Percentiles rank a stretch among this genome's conserved stretches.
These are phyloP conservation scores for Boletus vermiculosoides DNA, from an alignment of 768 basidiomycete species.

Conservation along the genomic window DNA sequence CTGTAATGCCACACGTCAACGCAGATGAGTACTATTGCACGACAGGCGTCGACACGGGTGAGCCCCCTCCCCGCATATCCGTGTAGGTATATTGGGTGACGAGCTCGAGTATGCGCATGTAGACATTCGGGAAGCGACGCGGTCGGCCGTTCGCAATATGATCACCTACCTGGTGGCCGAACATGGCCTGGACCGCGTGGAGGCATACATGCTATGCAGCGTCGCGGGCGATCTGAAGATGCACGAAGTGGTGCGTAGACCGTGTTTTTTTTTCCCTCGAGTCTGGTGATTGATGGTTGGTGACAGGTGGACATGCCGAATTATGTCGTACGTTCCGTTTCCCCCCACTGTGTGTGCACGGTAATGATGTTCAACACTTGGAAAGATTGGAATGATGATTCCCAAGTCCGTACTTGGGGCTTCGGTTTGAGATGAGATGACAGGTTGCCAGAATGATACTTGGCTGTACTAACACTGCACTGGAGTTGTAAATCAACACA, in stretches of 20 bases:
- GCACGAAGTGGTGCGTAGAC: slow-evolving; percentile 52
- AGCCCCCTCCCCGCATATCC: background rate
- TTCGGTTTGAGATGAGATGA: background rate
- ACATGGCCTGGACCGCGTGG: slow-evolving; percentile 42
- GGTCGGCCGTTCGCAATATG: slow-evolving; percentile 58
- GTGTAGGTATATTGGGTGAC: background rate
- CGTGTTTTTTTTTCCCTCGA: background rate
- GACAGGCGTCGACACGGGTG: slow-evolving; percentile 52
- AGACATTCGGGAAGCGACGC: slow-evolving; percentile 55
- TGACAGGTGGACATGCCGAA: slow-evolving; percentile 63
- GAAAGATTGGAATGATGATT: slow-evolving; percentile 57
- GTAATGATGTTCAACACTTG: background rate
- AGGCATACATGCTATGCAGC: slow-evolving; percentile 62
- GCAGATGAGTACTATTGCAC: slow-evolving; percentile 51
- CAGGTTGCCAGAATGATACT: background rate
- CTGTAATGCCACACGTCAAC: slow-evolving; percentile 18
- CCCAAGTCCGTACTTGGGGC: slow-evolving; percentile 42
- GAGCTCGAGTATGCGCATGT: background rate
- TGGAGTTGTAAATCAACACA: background rate
- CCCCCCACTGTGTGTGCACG: too few species aligned
- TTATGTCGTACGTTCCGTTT: slow-evolving; percentile 46
- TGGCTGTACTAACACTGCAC: background rate
- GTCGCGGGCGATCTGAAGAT: slow-evolving; percentile 57
- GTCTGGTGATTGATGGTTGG: background rate
- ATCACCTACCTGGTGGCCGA: slow-evolving; percentile 48